Evolutionary conservation across 2,329 filamentous ascomycete genomes (phyloP).

Genomic region (Balansia obtecta): DNA sequence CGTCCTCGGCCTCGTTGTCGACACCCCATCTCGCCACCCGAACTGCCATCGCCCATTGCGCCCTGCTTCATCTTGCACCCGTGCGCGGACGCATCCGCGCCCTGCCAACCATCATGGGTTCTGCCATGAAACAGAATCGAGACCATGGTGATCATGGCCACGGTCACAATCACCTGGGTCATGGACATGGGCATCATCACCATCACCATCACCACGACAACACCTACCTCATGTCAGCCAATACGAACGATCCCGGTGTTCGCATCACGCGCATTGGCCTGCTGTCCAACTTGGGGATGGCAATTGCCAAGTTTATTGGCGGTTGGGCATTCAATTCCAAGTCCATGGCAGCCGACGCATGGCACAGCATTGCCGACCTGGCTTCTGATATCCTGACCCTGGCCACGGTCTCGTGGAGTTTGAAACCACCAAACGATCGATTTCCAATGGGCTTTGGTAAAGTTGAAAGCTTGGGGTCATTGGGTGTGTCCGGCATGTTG

Average conservation of each 20-base stretch:
- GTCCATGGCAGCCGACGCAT: constrained; percentile 82
- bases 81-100: constrained; percentile 12
- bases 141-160: constrained; percentile 18
- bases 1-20: constrained; percentile 3
- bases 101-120: constrained; percentile 16
- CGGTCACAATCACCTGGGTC: constrained; percentile 34
- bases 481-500: constrained; percentile 87
- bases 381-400: constrained; percentile 91
- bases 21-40: constrained; percentile 4
- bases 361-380: constrained; percentile 90
- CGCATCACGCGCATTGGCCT: constrained; percentile 45
- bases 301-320: constrained; percentile 80
- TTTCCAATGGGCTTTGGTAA: constrained; percentile 95
- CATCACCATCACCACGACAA: constrained; percentile 65
- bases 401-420: constrained; percentile 84
- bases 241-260: constrained; percentile 59
- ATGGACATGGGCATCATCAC: constrained; percentile 49
- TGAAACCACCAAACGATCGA: constrained; percentile 68
- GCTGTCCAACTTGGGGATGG: constrained; percentile 87
- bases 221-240: constrained; percentile 82
- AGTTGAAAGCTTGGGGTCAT: constrained; percentile 86
- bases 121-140: constrained; percentile 20
- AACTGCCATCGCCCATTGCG: constrained; percentile 3
- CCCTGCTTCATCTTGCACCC: constrained; percentile 11
- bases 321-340: constrained; percentile 94